Evolutionary conservation across 208 protist genomes (phyloP), one percentile per base, ranked within the genome.

Genomic region (Phytomonas serpens): DNA sequence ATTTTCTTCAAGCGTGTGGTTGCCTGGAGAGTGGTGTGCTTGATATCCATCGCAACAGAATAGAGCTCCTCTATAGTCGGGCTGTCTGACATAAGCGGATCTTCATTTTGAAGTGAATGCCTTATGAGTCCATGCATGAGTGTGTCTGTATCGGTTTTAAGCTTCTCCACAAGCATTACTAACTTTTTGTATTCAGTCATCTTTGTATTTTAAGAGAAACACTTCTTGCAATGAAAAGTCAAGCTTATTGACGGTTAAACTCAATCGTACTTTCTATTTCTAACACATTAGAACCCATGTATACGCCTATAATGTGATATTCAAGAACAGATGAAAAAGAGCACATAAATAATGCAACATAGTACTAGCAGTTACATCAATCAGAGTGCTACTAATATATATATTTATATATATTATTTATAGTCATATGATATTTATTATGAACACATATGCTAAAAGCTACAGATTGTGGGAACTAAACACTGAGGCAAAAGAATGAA

Each of bases 161-260:
- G 76, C 52, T 80, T 47, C 36, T 75, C 73, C n/a, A 83, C 67
- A 9, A 86, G 75, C 2, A 76, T 61, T 19, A 69, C 77, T 3
- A 91, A 64, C 69, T 88, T 91, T 69, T 92, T 92, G 52, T 84
- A 92, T 73, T 92, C 86, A 3, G 86, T 92, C 86, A 91, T 91
- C 23, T 57, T 27, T 27, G n/a, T n/a, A n/a, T 57, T 57, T 57
- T 57, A 23, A 57, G 16, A 19, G 16, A 27, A 57, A 57, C 23
- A 7, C 16, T 4, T 57, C 19, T 57, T 57, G 47, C 47, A 57
- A 57, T 57, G 27, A 57, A 27, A 57, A 57, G 19, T 57, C 19
- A 23, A 57, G 47, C 47, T 57, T 57, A n/a, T 57, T 57, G 0
- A 57, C 13, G 23, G 47, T 57, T 2, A 57, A 57, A 57, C 47